Conservation (phyloP, 371 early-diverging fungal species). For the Mucor sp. region DNA sequence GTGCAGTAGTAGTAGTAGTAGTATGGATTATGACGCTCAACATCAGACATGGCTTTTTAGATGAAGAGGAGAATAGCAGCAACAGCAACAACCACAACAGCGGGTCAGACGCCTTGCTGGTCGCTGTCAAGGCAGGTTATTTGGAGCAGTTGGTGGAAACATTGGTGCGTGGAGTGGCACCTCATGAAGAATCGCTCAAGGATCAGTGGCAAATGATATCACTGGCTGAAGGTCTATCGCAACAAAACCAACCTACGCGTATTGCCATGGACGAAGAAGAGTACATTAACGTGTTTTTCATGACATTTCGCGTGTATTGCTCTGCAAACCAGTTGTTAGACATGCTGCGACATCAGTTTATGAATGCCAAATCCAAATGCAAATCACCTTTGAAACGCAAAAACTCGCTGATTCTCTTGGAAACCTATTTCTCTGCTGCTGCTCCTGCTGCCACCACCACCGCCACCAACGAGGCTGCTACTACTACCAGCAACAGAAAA, state of each 20-base stretch:
- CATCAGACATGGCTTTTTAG: neutral
- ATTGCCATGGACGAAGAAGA: slow-evolving; percentile 49
- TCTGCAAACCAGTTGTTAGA: slow-evolving; percentile 51
- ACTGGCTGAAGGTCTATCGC: slow-evolving; percentile 21
- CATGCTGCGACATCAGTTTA: slow-evolving; percentile 47
- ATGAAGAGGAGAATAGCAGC: neutral
- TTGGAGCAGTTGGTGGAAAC: slow-evolving; percentile 56
- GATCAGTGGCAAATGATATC: slow-evolving; percentile 47
- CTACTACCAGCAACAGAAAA: no score
- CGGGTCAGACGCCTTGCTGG: slow-evolving; percentile 16
- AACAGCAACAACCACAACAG: neutral
- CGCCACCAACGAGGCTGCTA: no score
- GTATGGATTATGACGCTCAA: neutral
- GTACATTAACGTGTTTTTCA: slow-evolving; percentile 54
- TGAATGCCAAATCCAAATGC: slow-evolving; percentile 28
- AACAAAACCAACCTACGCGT: slow-evolving; percentile 2
- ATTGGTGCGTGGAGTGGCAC: slow-evolving; percentile 52
- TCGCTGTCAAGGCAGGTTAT: slow-evolving; percentile 57
- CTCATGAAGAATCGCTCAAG: slow-evolving; percentile 37
- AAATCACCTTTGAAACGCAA: neutral
- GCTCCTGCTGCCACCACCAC: no score
- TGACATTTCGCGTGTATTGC: slow-evolving; percentile 60
- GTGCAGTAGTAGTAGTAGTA: no score
- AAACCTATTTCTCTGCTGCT: slow-evolving; percentile 8
- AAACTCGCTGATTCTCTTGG: slow-evolving; percentile 10